A percentile compares a stretch with the other conserved stretches of the same genome.
Evolutionary conservation across 2,329 filamentous ascomycete species (phyloP).

Genomic region (Coleophoma eucalyptorum): DNA sequence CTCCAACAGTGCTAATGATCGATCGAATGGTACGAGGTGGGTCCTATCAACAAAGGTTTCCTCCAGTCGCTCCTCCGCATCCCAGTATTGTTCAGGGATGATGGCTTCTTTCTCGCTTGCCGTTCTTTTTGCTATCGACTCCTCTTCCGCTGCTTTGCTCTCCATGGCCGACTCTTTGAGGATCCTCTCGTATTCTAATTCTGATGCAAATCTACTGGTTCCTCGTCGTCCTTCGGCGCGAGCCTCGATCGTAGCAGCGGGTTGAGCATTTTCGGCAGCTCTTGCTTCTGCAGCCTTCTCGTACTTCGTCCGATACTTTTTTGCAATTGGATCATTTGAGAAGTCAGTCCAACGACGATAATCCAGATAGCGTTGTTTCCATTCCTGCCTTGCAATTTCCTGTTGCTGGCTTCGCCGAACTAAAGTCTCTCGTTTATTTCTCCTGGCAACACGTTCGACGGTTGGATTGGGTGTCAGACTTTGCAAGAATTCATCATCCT

Average conservation of each 20-base stretch:
- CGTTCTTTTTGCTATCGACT: slow-evolving; percentile 61
- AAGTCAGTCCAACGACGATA: slow-evolving; percentile 25
- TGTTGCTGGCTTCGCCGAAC: slow-evolving; percentile 15
- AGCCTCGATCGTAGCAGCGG: slow-evolving; percentile 42
- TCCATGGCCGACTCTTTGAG: slow-evolving; percentile 71
- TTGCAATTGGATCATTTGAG: slow-evolving; percentile 21
- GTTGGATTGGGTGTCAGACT: slow-evolving; percentile 14
- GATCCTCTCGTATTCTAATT: slow-evolving; percentile 69
- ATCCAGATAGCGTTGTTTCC: slow-evolving; percentile 19
- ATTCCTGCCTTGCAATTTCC: slow-evolving; percentile 18
- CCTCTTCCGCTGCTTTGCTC: slow-evolving; percentile 58
- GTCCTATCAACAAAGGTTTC: slow-evolving; percentile 62
- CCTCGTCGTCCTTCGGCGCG: slow-evolving; percentile 48
- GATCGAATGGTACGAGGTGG: slow-evolving; percentile 59
- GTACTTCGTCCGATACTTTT: slow-evolving; percentile 24
- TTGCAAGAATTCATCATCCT: slow-evolving; percentile 19
- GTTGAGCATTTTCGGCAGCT: slow-evolving; percentile 19
- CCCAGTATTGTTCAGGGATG: slow-evolving; percentile 68
- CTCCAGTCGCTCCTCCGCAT: slow-evolving; percentile 53
- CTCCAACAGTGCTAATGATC: slow-evolving; percentile 66
- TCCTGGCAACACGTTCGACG: slow-evolving; percentile 12
- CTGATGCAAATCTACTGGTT: slow-evolving; percentile 58
- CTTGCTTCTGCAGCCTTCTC: slow-evolving; percentile 18
- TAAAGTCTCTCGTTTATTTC: slow-evolving; percentile 2
- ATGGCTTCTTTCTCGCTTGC: slow-evolving; percentile 74